These are phyloP conservation scores for Triangularia verruculosa DNA, from an alignment of 2,329 filamentous ascomycete genomes.

Conservation along the genomic window DNA sequence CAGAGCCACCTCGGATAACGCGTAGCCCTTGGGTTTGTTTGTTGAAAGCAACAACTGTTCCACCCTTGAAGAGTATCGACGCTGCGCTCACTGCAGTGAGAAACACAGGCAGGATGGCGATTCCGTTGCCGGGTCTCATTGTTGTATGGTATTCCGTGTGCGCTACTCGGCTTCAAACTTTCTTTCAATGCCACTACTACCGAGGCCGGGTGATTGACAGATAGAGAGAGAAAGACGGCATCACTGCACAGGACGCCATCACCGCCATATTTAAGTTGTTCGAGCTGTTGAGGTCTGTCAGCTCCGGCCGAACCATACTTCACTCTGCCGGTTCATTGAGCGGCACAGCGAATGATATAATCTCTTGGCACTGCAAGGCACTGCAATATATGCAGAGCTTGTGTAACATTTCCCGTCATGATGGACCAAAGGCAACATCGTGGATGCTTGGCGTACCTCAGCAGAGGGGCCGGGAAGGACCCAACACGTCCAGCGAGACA, in stretches of 20 bases:
- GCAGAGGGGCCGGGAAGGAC: too few relatives aligned
- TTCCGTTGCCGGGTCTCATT: slow-evolving; percentile 4
- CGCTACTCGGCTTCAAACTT: too few relatives aligned
- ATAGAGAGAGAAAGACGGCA: background rate
- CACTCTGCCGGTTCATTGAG: background rate
- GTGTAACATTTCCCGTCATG: background rate
- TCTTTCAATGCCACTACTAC: too few relatives aligned
- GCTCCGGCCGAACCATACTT: background rate
- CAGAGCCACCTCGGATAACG: too few relatives aligned
- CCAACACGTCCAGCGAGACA: background rate
- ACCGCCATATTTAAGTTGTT: background rate
- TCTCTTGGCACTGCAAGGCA: background rate
- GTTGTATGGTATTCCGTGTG: background rate
- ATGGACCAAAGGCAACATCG: slow-evolving; percentile 1
- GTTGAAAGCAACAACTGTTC: slow-evolving; percentile 42
- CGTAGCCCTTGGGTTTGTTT: too few relatives aligned
- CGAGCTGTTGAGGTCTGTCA: background rate
- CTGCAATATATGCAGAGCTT: background rate
- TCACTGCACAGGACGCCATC: background rate
- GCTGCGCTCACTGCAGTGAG: slow-evolving; percentile 1
- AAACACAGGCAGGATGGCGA: background rate
- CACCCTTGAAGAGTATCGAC: slow-evolving; percentile 28
- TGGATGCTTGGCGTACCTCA: background rate
- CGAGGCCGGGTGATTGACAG: too few relatives aligned
- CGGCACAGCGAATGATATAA: background rate